Evolutionary conservation across 2,329 filamentous ascomycete genomes (phyloP), one percentile per base, ranked within the genome.

Genomic region (Ophiostoma sp.): DNA sequence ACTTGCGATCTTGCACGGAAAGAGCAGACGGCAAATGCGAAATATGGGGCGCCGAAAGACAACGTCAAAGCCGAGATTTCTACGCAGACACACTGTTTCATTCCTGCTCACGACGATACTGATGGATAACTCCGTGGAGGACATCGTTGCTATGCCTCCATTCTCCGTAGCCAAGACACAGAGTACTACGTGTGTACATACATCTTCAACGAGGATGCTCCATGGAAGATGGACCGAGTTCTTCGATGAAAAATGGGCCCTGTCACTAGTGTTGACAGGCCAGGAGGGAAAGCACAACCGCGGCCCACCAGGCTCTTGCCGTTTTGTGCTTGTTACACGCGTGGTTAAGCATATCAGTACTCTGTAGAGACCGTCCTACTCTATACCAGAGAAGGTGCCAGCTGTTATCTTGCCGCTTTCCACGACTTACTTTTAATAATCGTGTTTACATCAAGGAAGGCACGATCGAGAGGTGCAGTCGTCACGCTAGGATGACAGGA

Each of bases 241-340:
- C 4, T 23, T 57, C n/a, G 23, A 31, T 4, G 15, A 11, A 11
- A 57, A 57, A 8, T 27, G 52, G 52, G 5, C 4, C 44, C 1
- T 20, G 1, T 31, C 17, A 57, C 52, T 10, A 57, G n/a, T 57
- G 15, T 57, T 27, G 52, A 57, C 52, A 57, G 20, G 48, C 15
- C 20, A 54, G 23, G 20, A 48, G 44, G 44, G 52, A 27, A 57
- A 57, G 52, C 52, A 57, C 52, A 57, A 57, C 23, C 52, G 23
- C 52, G 52, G 52, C 52, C 52, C 52, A 57, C 52, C 52, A 57
- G 52, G n/a, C 23, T 57, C 52, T 27, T 57, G 52, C 23, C n/a
- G 52, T 57, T 57, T 57, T 57, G 52, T 27, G 17, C 23, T 57
- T 57, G 52, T 57, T 48, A 48, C 44, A 48, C 44, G 44, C 44